Base-by-base conservation (phyloP, 2,329 filamentous ascomycete species). In the Colletotrichum coccodes region DNA sequence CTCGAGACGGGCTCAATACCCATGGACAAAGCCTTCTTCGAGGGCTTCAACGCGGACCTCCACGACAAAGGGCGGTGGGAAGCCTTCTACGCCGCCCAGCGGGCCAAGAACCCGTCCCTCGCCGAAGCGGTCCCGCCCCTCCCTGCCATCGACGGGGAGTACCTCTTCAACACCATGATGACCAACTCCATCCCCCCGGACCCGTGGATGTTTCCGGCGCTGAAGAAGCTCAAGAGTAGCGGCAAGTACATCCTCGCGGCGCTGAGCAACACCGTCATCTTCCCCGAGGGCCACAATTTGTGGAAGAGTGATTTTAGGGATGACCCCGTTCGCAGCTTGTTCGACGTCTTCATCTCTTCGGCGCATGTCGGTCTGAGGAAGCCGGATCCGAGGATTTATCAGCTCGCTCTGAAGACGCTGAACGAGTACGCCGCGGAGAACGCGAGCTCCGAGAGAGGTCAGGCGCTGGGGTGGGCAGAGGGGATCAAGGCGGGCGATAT, bases 161-260 rank as follows among this genome's bases (percentile, higher is more conserved):
- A 83, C 80, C 84, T 99, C 32, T 98, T 97, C 83, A 92, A 93
- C 87, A 88, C 92, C 75, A 98, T 98, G 95, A 98, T 98, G 94
- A 81, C 85, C 5, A 81, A 86, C 14, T 91, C 92, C 12, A 85
- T 89, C 6, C 80, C 82, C 1, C 90, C 92, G 0, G 95, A 99
- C 77, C 94, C 94, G 4, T 93, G 92, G 85, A 96, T 98, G 91
- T 94, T 89, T 71, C 94, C 95, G 0, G 95, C 95, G 1, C 82
- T 98, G 46, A 82, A 90, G 75, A 89, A 86, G 42, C 83, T 99
- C 67, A 87, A 88, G 68, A 84, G 84, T 4, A 90, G 86, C 59
- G 87, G 89, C 1, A 82, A 84, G 65, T 95, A 91, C 73, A 85
- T 95, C 38, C 80, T 98, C 2, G 95, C 91, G 0, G 96, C 95